Evolutionary conservation across 31 red algal genomes (phyloP), one percentile per base, ranked within the genome.

Genomic region (Pterothamnion heteromorphum): DNA sequence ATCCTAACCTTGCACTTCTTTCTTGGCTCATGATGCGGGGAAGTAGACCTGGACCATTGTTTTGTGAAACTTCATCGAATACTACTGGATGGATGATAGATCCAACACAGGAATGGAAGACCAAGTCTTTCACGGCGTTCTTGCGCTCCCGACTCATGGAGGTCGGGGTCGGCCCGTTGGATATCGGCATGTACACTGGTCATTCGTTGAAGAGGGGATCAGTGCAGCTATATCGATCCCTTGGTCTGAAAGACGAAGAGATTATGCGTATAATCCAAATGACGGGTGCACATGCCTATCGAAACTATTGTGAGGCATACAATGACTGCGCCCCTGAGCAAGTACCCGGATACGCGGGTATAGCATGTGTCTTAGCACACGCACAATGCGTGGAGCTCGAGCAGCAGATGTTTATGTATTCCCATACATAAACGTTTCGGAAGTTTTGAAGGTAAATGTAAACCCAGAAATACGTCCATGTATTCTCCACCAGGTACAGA

Each of bases 311-410:
- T 33, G 88, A 1, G 43, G 88, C 88, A 0, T 90, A 90, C 34
- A 90, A 90, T 22, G 88, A 90, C n/a, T 90, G 88, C 27, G 24
- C 88, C 4, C 44, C 88, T 26, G n/a, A n/a, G n/a, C n/a, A n/a
- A n/a, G n/a, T n/a, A n/a, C n/a, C n/a, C n/a, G n/a, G n/a, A n/a
- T n/a, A n/a, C n/a, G n/a, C n/a, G n/a, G n/a, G n/a, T n/a, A n/a
- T n/a, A n/a, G n/a, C n/a, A n/a, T n/a, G n/a, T n/a, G n/a, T n/a
- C n/a, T n/a, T n/a, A n/a, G n/a, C n/a, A n/a, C n/a, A n/a, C n/a
- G n/a, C n/a, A n/a, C n/a, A n/a, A n/a, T n/a, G n/a, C n/a, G n/a
- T n/a, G n/a, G n/a, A n/a, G n/a, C n/a, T n/a, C n/a, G n/a, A n/a
- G n/a, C n/a, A n/a, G n/a, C n/a, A n/a, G n/a, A n/a, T n/a, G n/a